phyloP scores from a whole-genome alignment of 2,329 filamentous ascomycete species.

The Dothiorella sarmentorum region DNA sequence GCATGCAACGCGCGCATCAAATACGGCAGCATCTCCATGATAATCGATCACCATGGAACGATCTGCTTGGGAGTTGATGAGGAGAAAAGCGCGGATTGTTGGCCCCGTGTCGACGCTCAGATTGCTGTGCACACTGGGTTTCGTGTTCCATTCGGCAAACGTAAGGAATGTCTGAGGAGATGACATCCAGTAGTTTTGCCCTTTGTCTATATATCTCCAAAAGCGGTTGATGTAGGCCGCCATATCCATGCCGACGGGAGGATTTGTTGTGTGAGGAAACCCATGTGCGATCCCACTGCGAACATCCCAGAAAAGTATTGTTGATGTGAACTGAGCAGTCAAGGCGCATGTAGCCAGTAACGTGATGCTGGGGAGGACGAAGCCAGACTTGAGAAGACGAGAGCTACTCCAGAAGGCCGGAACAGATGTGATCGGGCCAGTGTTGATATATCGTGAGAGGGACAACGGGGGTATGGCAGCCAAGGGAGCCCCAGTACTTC shows the following conservation, averaged over 20 bases:
- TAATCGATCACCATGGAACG: not conserved
- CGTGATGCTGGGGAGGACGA: not conserved
- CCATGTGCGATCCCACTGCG: not conserved
- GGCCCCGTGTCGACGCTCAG: not conserved
- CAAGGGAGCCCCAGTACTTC: not conserved
- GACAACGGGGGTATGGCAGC: not conserved
- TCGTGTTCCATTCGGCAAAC: not conserved
- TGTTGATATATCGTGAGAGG: not conserved
- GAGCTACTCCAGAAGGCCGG: not conserved
- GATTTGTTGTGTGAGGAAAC: not conserved
- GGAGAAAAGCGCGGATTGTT: not conserved
- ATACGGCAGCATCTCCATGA: not conserved
- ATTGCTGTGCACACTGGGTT: not conserved
- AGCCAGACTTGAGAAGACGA: not conserved
- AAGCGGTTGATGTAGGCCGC: not conserved
- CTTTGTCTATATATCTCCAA: too few species aligned
- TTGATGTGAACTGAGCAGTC: not conserved
- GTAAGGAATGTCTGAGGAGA: not conserved
- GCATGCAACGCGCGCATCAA: not conserved
- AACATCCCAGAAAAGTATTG: not conserved
- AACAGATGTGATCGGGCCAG: not conserved
- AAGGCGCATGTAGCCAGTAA: not conserved
- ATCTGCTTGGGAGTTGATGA: not conserved
- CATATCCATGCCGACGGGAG: not conserved
- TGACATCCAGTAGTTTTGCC: not conserved